A percentile compares a stretch with the other conserved stretches of the same genome.
Conservation (phyloP, 1,284 basidiomycete genomes). For the Irpex sp. region DNA sequence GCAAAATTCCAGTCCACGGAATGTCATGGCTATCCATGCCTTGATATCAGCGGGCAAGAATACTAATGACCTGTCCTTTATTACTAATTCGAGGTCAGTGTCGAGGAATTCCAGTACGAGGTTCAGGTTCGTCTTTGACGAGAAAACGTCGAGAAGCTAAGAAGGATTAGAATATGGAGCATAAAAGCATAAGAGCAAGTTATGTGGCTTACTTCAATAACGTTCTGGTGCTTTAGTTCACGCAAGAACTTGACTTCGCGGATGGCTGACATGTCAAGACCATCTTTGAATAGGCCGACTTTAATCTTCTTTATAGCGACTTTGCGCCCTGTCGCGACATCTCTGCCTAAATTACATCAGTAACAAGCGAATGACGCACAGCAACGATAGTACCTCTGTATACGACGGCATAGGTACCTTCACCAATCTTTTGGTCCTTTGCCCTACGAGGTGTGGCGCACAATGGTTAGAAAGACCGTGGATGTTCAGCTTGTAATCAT, state of each 20-base stretch:
- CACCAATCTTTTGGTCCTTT: conserved; percentile 90
- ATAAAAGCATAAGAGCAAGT: background rate
- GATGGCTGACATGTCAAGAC: conserved; percentile 97
- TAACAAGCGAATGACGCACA: background rate
- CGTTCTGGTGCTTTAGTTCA: conserved; percentile 91
- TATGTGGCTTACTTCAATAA: conserved; percentile 71
- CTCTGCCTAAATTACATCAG: conserved; percentile 42
- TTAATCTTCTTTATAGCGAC: conserved; percentile 99
- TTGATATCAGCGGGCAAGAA: conserved; percentile 97
- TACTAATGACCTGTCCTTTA: conserved; percentile 87
- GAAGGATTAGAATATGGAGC: background rate
- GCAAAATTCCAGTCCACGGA: conserved; percentile 94
- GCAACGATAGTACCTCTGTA: conserved; percentile 67
- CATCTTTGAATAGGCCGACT: conserved; percentile 95
- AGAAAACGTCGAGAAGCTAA: conserved; percentile 95
- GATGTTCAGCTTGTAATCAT: background rate
- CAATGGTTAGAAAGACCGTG: background rate
- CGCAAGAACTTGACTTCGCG: conserved; percentile 97
- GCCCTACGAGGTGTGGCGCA: conserved; percentile 39
- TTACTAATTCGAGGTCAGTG: conserved; percentile 96
- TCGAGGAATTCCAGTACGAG: conserved; percentile 97
- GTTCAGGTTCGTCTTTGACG: conserved; percentile 93
- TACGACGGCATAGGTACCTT: conserved; percentile 97
- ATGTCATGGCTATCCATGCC: conserved; percentile 98
- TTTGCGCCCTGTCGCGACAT: conserved; percentile 65